Evolutionary conservation across 805 yeast genomes (phyloP).

Genomic region (Jamesozyma gamospora): DNA sequence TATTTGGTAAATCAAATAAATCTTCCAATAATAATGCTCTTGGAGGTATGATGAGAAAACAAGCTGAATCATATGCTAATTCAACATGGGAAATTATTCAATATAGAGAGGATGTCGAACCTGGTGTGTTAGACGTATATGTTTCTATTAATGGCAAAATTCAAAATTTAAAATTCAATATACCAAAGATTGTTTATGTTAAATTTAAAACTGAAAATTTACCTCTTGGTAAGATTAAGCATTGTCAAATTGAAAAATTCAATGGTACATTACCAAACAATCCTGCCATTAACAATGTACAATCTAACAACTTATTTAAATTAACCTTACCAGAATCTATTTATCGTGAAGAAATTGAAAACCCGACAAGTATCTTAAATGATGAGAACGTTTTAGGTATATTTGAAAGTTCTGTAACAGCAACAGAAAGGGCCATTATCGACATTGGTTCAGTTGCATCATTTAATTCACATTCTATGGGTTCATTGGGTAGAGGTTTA

Average conservation of each 20-base stretch:
- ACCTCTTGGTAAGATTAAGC: constrained; percentile 34
- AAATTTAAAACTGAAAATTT: constrained; percentile 44
- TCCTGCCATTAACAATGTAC: constrained; percentile 32
- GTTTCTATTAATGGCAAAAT: constrained; percentile 61
- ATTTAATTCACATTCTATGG: constrained; percentile 63
- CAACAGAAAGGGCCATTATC: constrained; percentile 66
- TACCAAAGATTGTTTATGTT: constrained; percentile 67
- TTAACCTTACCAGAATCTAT: constrained; percentile 58
- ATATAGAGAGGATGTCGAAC: constrained; percentile 44
- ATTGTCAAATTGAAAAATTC: constrained; percentile 49
- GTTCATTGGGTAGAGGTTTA: constrained; percentile 76
- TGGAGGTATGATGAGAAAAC: constrained; percentile 60
- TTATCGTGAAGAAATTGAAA: constrained; percentile 45
- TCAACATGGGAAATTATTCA: constrained; percentile 82
- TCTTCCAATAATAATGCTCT: constrained; percentile 50
- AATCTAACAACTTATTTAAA: constrained; percentile 41
- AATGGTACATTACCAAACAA: constrained; percentile 65
- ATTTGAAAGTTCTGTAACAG: constrained; percentile 62
- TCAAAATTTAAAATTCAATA: constrained; percentile 60
- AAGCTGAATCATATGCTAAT: constrained; percentile 69
- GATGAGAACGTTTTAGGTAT: constrained; percentile 54
- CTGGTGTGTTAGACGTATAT: constrained; percentile 72
- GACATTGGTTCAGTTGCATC: constrained; percentile 66
- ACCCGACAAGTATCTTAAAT: constrained; percentile 54
- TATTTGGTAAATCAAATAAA: constrained; percentile 62